phyloP scores from a whole-genome alignment of 805 yeast genomes.

The Teunomyces kruisii region DNA sequence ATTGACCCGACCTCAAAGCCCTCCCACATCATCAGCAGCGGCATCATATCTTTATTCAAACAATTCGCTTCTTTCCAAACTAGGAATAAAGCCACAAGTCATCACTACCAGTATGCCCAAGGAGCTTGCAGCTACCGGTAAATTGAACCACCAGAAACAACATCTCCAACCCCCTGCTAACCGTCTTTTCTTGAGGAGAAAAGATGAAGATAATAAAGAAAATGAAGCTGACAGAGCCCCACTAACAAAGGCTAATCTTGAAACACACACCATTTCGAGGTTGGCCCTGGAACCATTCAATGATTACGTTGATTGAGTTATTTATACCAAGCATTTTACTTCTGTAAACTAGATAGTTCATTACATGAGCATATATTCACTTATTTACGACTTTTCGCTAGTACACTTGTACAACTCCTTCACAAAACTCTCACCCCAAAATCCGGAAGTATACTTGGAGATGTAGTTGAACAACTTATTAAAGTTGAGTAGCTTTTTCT shows the following conservation, averaged over 20 bases:
- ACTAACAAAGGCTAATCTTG: slow-evolving; percentile 30
- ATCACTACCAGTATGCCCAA: slow-evolving; percentile 30
- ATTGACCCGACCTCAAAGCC: slow-evolving; percentile 15
- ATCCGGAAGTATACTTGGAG: slow-evolving; percentile 89
- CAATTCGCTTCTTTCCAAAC: slow-evolving; percentile 33
- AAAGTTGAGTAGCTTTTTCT: slow-evolving; percentile 76
- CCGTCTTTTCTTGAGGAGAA: slow-evolving; percentile 6
- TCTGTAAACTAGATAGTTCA: not conserved
- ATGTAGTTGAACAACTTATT: slow-evolving; percentile 83
- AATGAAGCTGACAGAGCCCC: slow-evolving; percentile 19
- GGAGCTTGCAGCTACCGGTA: slow-evolving; percentile 9
- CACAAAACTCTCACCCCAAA: slow-evolving; percentile 97
- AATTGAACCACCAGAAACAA: slow-evolving; percentile 4
- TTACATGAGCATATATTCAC: not conserved
- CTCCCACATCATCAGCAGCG: slow-evolving; percentile 24
- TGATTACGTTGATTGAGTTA: slow-evolving; percentile 11
- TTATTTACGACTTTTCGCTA: not conserved
- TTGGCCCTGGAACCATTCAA: slow-evolving; percentile 7
- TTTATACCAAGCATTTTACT: not conserved
- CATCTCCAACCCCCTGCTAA: slow-evolving; percentile 1
- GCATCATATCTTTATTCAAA: slow-evolving; percentile 34
- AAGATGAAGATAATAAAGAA: slow-evolving; percentile 16
- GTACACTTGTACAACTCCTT: slow-evolving; percentile 63
- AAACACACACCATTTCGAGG: slow-evolving; percentile 21
- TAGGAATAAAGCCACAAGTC: slow-evolving; percentile 44